These are phyloP conservation scores for Withania somnifera DNA, from an alignment of 305 asterid species.

Conservation along the genomic window DNA sequence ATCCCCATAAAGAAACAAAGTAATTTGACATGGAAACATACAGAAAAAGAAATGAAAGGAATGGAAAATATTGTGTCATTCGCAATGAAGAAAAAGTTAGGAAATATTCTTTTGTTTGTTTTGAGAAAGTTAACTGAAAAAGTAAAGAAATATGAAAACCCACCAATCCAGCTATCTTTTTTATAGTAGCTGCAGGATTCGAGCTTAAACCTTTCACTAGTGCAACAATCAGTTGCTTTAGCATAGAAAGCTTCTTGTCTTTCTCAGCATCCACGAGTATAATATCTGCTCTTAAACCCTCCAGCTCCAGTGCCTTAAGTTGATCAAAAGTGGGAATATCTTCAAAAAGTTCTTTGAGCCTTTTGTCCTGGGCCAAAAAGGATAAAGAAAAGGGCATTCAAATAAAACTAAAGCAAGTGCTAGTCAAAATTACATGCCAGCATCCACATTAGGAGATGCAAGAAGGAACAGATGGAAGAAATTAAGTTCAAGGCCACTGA, in stretches of 20 bases:
- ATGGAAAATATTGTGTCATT: neutral
- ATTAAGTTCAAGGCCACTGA: neutral
- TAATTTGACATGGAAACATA: neutral
- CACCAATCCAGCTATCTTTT: slow-evolving; percentile 96
- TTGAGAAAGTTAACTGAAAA: no score
- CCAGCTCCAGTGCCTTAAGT: slow-evolving; percentile 69
- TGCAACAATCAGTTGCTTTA: slow-evolving; percentile 68
- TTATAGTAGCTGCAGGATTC: slow-evolving; percentile 72
- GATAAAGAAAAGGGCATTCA: neutral
- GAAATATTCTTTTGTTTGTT: no score
- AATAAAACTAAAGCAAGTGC: neutral
- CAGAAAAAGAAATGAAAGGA: neutral
- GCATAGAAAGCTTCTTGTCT: slow-evolving; percentile 87
- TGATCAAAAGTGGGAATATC: slow-evolving; percentile 86
- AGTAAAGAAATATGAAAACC: slow-evolving; percentile 20
- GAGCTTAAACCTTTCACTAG: slow-evolving; percentile 77
- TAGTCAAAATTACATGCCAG: neutral
- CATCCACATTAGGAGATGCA: neutral
- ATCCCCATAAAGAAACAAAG: neutral
- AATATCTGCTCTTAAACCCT: slow-evolving; percentile 74
- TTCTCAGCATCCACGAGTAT: slow-evolving; percentile 78
- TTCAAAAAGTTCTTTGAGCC: slow-evolving; percentile 74
- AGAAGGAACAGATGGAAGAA: neutral
- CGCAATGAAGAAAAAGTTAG: neutral
- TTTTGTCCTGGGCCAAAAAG: slow-evolving; percentile 55